These are phyloP conservation scores for Oxytropis ochrocephala DNA, from an alignment of 306 rosid genomes.

Conservation along the genomic window DNA sequence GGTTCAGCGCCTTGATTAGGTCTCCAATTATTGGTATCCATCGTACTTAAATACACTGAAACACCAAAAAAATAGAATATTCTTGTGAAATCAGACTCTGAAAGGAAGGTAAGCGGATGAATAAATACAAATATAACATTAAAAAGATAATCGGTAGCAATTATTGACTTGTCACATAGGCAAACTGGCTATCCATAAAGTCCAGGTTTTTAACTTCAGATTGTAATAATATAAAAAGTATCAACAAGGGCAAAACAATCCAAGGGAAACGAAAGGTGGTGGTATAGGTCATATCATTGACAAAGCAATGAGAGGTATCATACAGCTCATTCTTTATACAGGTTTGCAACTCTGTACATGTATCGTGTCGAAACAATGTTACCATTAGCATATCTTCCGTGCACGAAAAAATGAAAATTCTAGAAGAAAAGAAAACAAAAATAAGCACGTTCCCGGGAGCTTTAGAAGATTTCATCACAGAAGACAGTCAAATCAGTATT, in stretches of 20 bases:
- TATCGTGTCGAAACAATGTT: too few relatives aligned
- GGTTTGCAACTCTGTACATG: too few relatives aligned
- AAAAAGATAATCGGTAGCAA: not conserved
- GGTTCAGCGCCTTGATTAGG: slow-evolving; percentile 37
- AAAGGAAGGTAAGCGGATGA: not conserved
- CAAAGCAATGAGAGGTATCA: not conserved
- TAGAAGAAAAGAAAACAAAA: not conserved
- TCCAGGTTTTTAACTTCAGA: not conserved
- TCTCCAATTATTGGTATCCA: slow-evolving; percentile 45
- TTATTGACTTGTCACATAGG: not conserved
- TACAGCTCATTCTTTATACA: not conserved
- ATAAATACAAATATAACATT: not conserved
- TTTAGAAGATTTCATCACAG: not conserved
- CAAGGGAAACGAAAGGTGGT: not conserved
- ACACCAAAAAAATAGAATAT: not conserved
- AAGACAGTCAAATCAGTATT: not conserved
- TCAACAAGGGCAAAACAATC: not conserved
- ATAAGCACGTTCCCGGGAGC: not conserved
- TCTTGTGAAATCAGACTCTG: slow-evolving; percentile 8
- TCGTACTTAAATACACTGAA: slow-evolving; percentile 16
- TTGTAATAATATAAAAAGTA: slow-evolving; percentile 1
- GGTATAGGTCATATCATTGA: not conserved
- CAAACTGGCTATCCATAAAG: slow-evolving; percentile 5
- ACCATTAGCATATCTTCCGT: not conserved
- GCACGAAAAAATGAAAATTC: not conserved